Conservation (phyloP, 768 basidiomycete genomes). For the Boletus barrowsii region DNA sequence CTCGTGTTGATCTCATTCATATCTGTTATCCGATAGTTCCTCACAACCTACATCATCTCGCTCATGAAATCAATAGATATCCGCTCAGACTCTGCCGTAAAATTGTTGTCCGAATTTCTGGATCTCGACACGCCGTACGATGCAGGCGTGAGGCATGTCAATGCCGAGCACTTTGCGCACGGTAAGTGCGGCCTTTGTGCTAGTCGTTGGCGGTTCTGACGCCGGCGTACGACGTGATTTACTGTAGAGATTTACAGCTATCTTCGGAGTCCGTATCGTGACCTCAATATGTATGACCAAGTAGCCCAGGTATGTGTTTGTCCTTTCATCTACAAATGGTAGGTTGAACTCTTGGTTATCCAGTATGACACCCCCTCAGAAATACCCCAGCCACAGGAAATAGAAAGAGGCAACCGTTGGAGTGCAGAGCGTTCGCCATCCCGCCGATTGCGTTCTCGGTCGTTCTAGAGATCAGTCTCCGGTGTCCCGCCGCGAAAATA, state of each 20-base stretch:
- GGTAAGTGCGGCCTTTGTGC: slow-evolving; percentile 45
- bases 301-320: slow-evolving; percentile 65
- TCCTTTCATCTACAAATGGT: background rate
- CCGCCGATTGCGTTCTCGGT: slow-evolving; percentile 25
- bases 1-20: slow-evolving; percentile 15
- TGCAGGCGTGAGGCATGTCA: slow-evolving; percentile 55
- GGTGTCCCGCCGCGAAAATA: slow-evolving; percentile 2
- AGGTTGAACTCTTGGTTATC: slow-evolving; percentile 5
- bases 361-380: slow-evolving; percentile 60
- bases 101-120: slow-evolving; percentile 81
- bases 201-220: background rate
- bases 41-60: slow-evolving; percentile 84
- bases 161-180: slow-evolving; percentile 94
- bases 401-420: slow-evolving; percentile 27
- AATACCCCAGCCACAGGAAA: slow-evolving; percentile 34
- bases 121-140: slow-evolving; percentile 66
- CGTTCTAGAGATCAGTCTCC: slow-evolving; percentile 25
- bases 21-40: slow-evolving; percentile 52
- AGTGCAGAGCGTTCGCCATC: slow-evolving; percentile 21
- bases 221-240: background rate
- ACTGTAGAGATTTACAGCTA: slow-evolving; percentile 80
- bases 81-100: slow-evolving; percentile 83
- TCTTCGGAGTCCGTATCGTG: slow-evolving; percentile 83
- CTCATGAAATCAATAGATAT: slow-evolving; percentile 93
- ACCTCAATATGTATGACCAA: slow-evolving; percentile 78